Conservation (phyloP, 179 eudicot genomes). For the Beta corolliflora region DNA sequence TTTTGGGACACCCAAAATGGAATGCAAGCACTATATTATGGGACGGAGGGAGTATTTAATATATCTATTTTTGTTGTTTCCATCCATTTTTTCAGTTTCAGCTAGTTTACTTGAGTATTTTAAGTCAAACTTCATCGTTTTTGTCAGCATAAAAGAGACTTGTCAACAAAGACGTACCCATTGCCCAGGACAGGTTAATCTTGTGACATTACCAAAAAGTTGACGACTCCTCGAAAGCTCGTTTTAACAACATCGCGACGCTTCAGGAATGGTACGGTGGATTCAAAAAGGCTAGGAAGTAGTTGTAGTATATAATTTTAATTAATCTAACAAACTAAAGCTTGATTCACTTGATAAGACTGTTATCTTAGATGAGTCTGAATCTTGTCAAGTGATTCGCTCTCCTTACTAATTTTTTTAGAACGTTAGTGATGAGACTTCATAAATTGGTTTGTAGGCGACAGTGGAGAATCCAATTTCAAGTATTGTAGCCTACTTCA, state of each 20-base stretch:
- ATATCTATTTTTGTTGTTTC: too few relatives aligned
- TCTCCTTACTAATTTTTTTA: too few relatives aligned
- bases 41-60: too few relatives aligned
- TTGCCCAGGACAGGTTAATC: neutral
- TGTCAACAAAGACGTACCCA: neutral
- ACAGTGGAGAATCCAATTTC: too few relatives aligned
- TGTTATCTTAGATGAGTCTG: too few relatives aligned
- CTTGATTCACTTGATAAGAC: too few relatives aligned
- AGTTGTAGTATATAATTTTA: neutral
- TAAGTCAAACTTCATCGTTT: neutral
- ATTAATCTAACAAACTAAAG: neutral
- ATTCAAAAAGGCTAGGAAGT: neutral
- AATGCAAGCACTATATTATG: too few relatives aligned
- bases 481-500: too few relatives aligned
- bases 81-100: neutral
- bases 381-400: too few relatives aligned
- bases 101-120: slow-evolving; percentile 1
- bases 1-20: too few relatives aligned
- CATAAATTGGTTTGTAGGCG: too few relatives aligned
- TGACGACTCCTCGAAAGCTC: neutral
- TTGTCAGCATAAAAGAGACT: slow-evolving; percentile 11
- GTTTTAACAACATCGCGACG: neutral
- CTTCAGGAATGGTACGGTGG: neutral
- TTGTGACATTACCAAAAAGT: slow-evolving; percentile 21
- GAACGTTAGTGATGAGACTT: too few relatives aligned